Conservation (phyloP, 192 early-diverging fungal genomes). For the Entomortierella lignicola region DNA sequence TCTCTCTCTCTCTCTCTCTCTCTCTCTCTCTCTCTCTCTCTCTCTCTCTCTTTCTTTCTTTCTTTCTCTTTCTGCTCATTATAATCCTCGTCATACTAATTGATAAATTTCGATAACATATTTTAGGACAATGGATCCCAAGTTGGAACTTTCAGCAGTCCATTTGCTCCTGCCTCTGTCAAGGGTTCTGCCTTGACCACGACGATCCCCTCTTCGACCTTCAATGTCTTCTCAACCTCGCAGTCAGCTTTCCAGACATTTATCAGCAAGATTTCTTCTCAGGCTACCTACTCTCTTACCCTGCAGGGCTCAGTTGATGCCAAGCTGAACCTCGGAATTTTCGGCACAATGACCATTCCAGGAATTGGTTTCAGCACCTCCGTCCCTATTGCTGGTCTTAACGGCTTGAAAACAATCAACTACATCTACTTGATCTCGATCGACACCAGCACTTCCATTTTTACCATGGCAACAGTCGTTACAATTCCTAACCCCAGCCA, state of each 20-base stretch:
- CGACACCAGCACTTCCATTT: constrained; percentile 2
- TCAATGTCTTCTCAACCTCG: constrained; percentile 33
- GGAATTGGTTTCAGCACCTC: constrained; percentile 40
- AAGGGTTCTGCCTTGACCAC: constrained; percentile 20
- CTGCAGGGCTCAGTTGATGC: constrained; percentile 46
- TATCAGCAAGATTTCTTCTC: constrained; percentile 18
- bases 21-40: too few species aligned
- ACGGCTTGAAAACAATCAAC: constrained; percentile 28
- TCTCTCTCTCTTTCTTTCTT: background rate
- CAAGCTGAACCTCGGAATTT: constrained; percentile 42
- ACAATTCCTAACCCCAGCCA: constrained; percentile 32
- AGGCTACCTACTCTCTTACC: constrained; percentile 9
- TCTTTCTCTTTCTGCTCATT: background rate
- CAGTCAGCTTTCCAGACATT: constrained; percentile 33
- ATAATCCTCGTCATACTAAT: too few species aligned
- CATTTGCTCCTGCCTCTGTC: constrained; percentile 20
- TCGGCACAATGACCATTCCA: constrained; percentile 30
- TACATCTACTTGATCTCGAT: constrained; percentile 22
- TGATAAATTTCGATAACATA: background rate
- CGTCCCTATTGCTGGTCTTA: constrained; percentile 18
- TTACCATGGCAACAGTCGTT: constrained; percentile 22
- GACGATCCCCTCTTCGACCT: constrained; percentile 21
- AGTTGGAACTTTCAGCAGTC: constrained; percentile 34
- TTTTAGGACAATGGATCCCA: constrained; percentile 36
- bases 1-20: too few species aligned